Evolutionary conservation across 176 grass and related monocot species (phyloP).

Genomic region (Eragrostis curvula): DNA sequence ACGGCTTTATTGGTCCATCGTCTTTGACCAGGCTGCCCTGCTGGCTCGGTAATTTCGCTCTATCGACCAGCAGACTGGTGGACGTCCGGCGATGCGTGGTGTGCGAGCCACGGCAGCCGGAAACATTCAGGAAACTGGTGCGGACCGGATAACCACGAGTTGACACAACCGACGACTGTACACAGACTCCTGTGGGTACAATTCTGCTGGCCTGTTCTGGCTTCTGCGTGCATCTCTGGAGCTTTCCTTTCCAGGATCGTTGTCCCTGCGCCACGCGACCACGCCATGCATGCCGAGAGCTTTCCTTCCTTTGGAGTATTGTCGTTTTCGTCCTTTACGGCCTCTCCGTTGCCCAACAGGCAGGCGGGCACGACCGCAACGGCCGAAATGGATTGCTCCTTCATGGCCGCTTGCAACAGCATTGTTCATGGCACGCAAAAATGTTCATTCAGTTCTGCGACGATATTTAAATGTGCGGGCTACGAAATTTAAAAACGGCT

Average conservation of each 20-base stretch:
- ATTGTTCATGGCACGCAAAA: neutral
- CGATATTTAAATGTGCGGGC: too few relatives aligned
- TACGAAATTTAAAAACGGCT: neutral
- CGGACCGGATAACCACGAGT: neutral
- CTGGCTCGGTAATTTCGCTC: too few relatives aligned
- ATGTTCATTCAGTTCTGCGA: too few relatives aligned
- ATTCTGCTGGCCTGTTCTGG: neutral
- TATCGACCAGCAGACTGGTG: too few relatives aligned
- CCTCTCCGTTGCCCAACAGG: neutral
- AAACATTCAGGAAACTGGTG: neutral
- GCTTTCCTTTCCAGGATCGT: neutral
- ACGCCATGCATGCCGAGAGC: neutral
- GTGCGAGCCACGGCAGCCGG: neutral
- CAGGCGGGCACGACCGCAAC: neutral
- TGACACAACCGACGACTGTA: neutral
- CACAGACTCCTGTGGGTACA: neutral
- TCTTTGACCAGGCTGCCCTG: neutral
- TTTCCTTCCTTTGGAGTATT: neutral
- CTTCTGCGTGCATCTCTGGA: neutral
- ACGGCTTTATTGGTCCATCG: neutral
- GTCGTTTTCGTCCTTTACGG: neutral
- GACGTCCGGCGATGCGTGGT: neutral
- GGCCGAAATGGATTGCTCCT: neutral
- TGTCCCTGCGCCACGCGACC: neutral
- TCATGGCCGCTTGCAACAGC: neutral